Base-by-base conservation (phyloP, 2,329 filamentous ascomycete species). In the Paramyrothecium roridum region DNA sequence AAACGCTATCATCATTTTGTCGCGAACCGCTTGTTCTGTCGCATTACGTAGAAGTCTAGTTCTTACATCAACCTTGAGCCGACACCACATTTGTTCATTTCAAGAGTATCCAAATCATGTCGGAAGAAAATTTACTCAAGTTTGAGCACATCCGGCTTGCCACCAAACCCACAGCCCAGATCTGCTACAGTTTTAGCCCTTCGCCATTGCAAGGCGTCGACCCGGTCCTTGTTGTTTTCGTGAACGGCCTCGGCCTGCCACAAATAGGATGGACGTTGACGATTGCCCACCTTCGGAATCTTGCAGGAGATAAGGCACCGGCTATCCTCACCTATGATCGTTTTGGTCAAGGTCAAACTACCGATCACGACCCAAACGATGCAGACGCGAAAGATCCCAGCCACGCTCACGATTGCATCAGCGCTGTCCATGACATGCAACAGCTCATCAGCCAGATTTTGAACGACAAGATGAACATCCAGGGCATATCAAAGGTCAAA, bases 311-410 rank as follows among this genome's bases (percentile, higher is more conserved):
- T 2, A 33, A 21, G 0, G 46, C 52, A 13, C 77, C 77, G 1
- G 69, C 71, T 16, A 64, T 84, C 19, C 69, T 85, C 3, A 77
- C 76, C 48, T 85, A 85, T 58, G 83, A 85, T 65, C 80, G 83
- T 46, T 84, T 78, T 59, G 82, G 82, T 10, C 82, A 85, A 64
- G 82, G 81, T 11, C 66, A 68, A 34, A 63, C 63, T 20, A 70
- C 67, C 52, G 67, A 76, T 70, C 61, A 76, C 64, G 73, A 76
- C 50, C 79, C 81, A n/a, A 64, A 67, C 3, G 80, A 84, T 12
- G 57, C 56, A 3, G 53, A 52, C 50, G 75, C 71, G 0, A 56
- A 63, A 3, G 73, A 73, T 45, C 64, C 51, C 21, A 63, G 48
- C 22, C 72, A 82, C 54, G 78, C 74, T 7, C 81, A 84, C 58